Evolutionary conservation across 129 eudicot species (phyloP).

Genomic region (Kitagawia praeruptora): DNA sequence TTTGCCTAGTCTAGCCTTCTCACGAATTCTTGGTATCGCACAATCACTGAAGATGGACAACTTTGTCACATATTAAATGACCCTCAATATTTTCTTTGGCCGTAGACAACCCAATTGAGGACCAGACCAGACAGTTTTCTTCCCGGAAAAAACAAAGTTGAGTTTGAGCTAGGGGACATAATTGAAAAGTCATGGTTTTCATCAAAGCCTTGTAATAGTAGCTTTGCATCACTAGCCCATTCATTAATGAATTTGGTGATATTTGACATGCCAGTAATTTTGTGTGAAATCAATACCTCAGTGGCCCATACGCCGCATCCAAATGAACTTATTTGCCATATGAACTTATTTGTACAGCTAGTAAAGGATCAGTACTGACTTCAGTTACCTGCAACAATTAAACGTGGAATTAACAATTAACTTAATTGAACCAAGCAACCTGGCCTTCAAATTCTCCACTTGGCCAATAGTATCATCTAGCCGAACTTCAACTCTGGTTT

Average conservation of each 20-base stretch:
- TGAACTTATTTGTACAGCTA: constrained; percentile 6
- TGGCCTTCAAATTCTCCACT: neutral
- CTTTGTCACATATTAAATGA: neutral
- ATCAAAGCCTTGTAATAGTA: neutral
- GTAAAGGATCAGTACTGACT: neutral
- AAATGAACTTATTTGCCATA: constrained; percentile 12
- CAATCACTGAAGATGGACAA: neutral
- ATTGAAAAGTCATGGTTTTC: neutral
- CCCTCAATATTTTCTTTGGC: neutral
- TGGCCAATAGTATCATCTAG: neutral
- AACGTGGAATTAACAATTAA: neutral
- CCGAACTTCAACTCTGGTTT: neutral
- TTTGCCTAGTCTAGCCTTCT: no score
- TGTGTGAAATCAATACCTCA: neutral
- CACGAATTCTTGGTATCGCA: neutral
- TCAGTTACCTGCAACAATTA: neutral
- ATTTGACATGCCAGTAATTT: no score
- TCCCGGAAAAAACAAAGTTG: neutral
- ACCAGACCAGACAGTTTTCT: neutral
- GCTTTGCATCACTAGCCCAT: constrained; percentile 1
- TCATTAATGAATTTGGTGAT: neutral
- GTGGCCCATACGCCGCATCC: constrained; percentile 4
- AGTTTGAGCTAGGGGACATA: neutral
- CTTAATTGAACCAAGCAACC: neutral
- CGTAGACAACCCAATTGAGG: neutral